Evolutionary conservation across 192 early-diverging fungal species (phyloP), one percentile per base, ranked within the genome.

Genomic region (Fimicolochytrium jonesii): DNA sequence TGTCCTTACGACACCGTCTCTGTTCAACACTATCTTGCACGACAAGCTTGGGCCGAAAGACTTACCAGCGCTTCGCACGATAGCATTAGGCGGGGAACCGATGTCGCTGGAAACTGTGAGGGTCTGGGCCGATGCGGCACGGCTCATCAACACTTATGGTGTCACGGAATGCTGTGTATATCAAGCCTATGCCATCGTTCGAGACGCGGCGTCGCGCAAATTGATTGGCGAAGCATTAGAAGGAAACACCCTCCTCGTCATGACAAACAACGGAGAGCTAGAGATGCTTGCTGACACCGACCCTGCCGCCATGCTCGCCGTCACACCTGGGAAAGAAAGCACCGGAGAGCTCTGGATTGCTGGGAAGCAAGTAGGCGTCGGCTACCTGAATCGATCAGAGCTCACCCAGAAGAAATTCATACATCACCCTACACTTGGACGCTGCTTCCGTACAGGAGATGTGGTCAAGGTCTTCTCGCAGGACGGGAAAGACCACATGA

Each of bases 331-430:
- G 11, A 26, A 41, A 6, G 55, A 18, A 22, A 4, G 15, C 26
- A 50, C 69, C 18, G 77, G 77, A 3, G 77, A 79, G 31, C 36
- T 79, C 0, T 74, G 47, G 30, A 64, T 79, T 6, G 66, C 62
- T 20, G 77, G 77, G 1, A 18, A 22, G 4, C 58, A 70, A n/a
- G 77, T 79, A 20, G 64, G 56, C 0, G 26, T 25, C 0, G 77
- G 77, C 6, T 79, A 79, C 58, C 45, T 79, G 0, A 74, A 77
- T 23, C 69, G 77, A 7, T 55, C 65, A 33, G 73, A 75, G 9
- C 49, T 79, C 20, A 77, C 65, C 10, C 43, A 34, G 9, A n/a
- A 58, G 20, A 34, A 63, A 47, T 67, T 67, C 30, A 63, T 79
- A 3, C n/a, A 36, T 17, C 39, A 49, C 47, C 43, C 46, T 5